phyloP scores from a whole-genome alignment of 2,329 filamentous ascomycete species.

The Aspergillus ibericus region DNA sequence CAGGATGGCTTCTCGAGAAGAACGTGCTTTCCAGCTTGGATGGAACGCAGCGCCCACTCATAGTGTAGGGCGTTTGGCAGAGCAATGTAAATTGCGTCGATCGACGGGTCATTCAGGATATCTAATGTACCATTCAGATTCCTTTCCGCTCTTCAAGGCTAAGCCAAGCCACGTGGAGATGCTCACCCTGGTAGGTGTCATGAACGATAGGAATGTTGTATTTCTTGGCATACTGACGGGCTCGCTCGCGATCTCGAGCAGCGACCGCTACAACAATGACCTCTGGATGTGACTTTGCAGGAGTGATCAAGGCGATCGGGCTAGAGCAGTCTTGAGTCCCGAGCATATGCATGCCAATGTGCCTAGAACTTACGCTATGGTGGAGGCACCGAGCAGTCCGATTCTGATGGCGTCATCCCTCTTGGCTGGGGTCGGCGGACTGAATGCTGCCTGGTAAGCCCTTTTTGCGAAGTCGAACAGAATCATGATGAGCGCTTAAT shows the following conservation, averaged over 20 bases:
- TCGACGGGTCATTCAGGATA: slow-evolving; percentile 31
- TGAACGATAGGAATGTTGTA: slow-evolving; percentile 48
- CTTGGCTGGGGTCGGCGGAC: slow-evolving; percentile 7
- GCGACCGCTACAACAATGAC: slow-evolving; percentile 56
- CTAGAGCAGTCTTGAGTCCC: slow-evolving; percentile 6
- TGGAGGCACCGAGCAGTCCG: slow-evolving; percentile 22
- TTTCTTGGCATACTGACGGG: slow-evolving; percentile 52
- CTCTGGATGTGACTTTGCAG: slow-evolving; percentile 55
- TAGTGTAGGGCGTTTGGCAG: slow-evolving; percentile 43
- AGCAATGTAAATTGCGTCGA: slow-evolving; percentile 49
- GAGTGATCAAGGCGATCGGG: slow-evolving; percentile 36
- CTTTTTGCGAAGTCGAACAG: not conserved
- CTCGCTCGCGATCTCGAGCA: slow-evolving; percentile 50
- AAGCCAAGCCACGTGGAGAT: not conserved
- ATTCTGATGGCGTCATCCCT: slow-evolving; percentile 19
- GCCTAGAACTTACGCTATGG: slow-evolving; percentile 17
- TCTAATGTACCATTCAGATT: slow-evolving; percentile 6
- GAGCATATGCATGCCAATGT: not conserved
- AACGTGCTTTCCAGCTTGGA: slow-evolving; percentile 56
- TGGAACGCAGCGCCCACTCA: slow-evolving; percentile 52
- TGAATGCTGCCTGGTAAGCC: not conserved
- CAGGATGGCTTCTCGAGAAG: slow-evolving; percentile 56
- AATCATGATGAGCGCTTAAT: not conserved
- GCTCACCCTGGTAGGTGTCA: slow-evolving; percentile 45
- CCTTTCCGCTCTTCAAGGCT: no score